Evolutionary conservation across 805 yeast genomes (phyloP).

Genomic region (Zygotorulaspora chibaensis): DNA sequence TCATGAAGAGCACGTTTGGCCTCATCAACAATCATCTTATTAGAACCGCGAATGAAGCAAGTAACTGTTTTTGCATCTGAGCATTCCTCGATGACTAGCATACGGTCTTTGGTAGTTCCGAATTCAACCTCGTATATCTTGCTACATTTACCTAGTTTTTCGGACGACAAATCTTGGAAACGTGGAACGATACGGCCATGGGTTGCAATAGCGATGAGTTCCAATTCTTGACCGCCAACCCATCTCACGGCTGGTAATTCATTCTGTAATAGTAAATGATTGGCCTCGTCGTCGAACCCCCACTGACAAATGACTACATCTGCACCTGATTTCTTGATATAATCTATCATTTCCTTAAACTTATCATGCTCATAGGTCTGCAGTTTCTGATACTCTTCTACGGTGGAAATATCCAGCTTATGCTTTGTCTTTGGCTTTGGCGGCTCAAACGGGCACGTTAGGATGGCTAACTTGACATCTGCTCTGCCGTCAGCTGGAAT

Average conservation of each 20-base stretch:
- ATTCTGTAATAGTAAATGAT: conserved; percentile 83
- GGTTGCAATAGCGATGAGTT: conserved; percentile 94
- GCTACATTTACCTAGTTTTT: conserved; percentile 86
- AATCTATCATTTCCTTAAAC: conserved; percentile 83
- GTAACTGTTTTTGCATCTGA: conserved; percentile 86
- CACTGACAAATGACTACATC: conserved; percentile 97
- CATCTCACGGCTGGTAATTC: conserved; percentile 94
- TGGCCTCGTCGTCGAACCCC: conserved; percentile 99
- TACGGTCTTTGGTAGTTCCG: conserved; percentile 94
- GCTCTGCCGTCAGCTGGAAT: conserved; percentile 32
- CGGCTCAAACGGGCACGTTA: conserved; percentile 99
- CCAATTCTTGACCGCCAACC: conserved; percentile 98
- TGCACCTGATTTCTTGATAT: conserved; percentile 87
- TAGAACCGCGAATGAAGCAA: conserved; percentile 90
- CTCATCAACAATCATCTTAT: conserved; percentile 97
- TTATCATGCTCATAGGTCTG: conserved; percentile 91
- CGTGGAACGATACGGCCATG: conserved; percentile 96
- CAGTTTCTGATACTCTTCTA: conserved; percentile 85
- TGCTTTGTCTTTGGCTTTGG: conserved; percentile 99
- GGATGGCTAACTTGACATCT: conserved; percentile 85
- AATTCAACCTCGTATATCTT: conserved; percentile 81
- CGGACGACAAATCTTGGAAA: conserved; percentile 81
- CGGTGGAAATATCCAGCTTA: conserved; percentile 87
- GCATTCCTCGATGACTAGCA: conserved; percentile 90
- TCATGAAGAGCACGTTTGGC: conserved; percentile 95